Conservation (phyloP, 495 filamentous ascomycete species). For the Rostrohypoxylon terebratum region DNA sequence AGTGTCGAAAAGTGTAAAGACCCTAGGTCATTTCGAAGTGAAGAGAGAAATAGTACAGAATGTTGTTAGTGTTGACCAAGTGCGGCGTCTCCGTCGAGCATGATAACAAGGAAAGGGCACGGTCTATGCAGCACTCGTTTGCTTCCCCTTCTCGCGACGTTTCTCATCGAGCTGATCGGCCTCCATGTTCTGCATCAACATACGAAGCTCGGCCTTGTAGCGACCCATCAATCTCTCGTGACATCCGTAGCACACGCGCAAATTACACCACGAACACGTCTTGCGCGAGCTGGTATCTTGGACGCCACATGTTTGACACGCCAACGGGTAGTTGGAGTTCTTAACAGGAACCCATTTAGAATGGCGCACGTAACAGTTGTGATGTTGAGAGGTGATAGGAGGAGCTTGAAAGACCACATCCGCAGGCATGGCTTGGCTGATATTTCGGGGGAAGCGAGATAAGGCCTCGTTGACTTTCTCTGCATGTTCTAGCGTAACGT, state of each 20-base stretch:
- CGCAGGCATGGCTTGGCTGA: not conserved
- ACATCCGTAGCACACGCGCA: constrained; percentile 47
- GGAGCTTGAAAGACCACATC: constrained; percentile 40
- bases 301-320: constrained; percentile 47
- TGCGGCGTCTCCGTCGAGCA: not conserved
- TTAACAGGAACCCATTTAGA: constrained; percentile 34
- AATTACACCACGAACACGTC: constrained; percentile 43
- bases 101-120: not conserved
- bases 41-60: constrained; percentile 9
- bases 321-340: constrained; percentile 44
- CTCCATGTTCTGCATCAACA: constrained; percentile 42
- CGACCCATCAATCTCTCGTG: constrained; percentile 33
- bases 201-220: constrained; percentile 37
- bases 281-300: constrained; percentile 40
- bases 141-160: constrained; percentile 34
- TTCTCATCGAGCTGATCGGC: constrained; percentile 20
- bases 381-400: constrained; percentile 37
- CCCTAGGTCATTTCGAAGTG: not conserved
- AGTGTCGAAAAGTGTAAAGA: not conserved
- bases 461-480: constrained; percentile 31
- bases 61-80: not conserved
- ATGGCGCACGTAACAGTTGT: constrained; percentile 41
- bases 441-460: constrained; percentile 41
- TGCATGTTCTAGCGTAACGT: constrained; percentile 35
- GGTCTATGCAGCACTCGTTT: constrained; percentile 13